Evolutionary conservation across 768 basidiomycete species (phyloP), one percentile per base, ranked within the genome.

Genomic region (Vararia minispora): DNA sequence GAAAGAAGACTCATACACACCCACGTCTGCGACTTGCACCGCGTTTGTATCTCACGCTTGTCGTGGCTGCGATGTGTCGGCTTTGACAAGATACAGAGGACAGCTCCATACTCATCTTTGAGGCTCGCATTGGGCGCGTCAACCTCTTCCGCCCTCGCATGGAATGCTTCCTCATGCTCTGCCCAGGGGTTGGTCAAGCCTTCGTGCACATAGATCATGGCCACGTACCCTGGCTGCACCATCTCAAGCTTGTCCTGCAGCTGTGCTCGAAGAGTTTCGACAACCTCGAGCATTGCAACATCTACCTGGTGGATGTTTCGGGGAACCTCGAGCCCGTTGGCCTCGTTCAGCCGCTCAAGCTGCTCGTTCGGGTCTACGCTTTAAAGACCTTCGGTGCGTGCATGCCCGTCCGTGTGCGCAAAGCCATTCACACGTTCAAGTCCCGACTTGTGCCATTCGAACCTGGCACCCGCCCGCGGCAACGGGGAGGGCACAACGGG

Each of bases 271-370:
- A 66, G 76, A 36, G 66, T 53, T 50, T 71, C 65, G 30, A 76
- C 63, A 33, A 68, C 63, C 46, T 81, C 74, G 9, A 88, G 55
- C 27, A 62, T 60, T 9, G 49, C 51, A 6, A 79, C 53, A 35
- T 72, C 64, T 11, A 74, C 65, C 37, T 68, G 58, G 49, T 81
- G 75, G 49, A 75, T 73, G 37, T 63, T 59, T 35, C 75, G 79
- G 18, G 90, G 64, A 21, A 71, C 75, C 46, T 86, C 86, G 26
- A 92, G 71, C 51, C 89, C 91, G 40, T 69, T 77, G 7, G 88
- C 87, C 50, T 92, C 88, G 50, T 94, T 91, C 26, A 95, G 63
- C 38, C 84, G 69, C 43, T 78, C 79, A 36, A 89, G 61, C 7
- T 80, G 77, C 52, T 84, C 85, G 40, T 85, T 82, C 20, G 63